Evolutionary conservation across 345 rosid species (phyloP).

Genomic region (Rubroshorea leprosula): DNA sequence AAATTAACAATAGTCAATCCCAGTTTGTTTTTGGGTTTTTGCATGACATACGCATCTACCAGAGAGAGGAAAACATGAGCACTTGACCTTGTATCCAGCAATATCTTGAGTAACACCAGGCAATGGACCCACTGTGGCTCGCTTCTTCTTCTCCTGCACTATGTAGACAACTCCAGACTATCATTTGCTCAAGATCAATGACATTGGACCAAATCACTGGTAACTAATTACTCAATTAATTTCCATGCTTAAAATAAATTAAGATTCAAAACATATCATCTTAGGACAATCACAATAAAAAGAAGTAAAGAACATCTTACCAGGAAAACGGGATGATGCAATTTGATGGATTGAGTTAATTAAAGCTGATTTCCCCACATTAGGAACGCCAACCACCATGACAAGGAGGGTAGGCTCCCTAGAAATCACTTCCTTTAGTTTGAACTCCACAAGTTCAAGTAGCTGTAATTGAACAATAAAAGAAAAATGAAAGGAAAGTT

Average conservation of each 20-base stretch:
- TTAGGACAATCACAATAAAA: neutral
- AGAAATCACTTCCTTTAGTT: constrained; percentile 81
- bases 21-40: too few species aligned
- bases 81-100: constrained; percentile 79
- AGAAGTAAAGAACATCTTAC: constrained; percentile 37
- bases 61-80: neutral
- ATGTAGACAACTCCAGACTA: constrained; percentile 29
- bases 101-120: constrained; percentile 98
- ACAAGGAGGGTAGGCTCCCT: constrained; percentile 96
- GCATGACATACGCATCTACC: too few species aligned
- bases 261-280: too few species aligned
- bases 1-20: too few species aligned
- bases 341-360: constrained; percentile 82
- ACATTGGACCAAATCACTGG: too few species aligned
- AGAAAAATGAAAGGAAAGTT: constrained; percentile 7
- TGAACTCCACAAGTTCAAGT: constrained; percentile 82
- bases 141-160: constrained; percentile 72
- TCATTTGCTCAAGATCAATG: constrained; percentile 12
- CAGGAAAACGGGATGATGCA: constrained; percentile 74
- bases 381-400: constrained; percentile 96
- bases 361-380: constrained; percentile 94
- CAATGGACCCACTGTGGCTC: constrained; percentile 91
- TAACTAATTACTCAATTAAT: too few species aligned
- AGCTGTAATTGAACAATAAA: constrained; percentile 40
- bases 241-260: too few species aligned